A percentile compares a stretch with the other conserved stretches of the same genome.
These are phyloP conservation scores for Obba rivulosa DNA, from an alignment of 768 basidiomycete species.

Conservation along the genomic window DNA sequence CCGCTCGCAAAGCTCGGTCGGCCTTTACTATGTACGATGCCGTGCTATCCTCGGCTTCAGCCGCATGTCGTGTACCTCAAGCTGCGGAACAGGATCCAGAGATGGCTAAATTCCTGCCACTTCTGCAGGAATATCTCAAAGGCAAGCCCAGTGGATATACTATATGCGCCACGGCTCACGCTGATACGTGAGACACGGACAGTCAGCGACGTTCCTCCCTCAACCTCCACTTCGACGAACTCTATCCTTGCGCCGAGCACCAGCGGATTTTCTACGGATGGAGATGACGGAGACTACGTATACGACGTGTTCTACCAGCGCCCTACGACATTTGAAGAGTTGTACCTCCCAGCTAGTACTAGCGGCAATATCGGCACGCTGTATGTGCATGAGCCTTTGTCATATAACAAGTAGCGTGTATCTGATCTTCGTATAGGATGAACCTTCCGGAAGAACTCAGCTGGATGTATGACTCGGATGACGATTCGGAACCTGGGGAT, in stretches of 20 bases:
- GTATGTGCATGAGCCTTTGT: conserved; percentile 35
- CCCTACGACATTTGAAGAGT: conserved; percentile 53
- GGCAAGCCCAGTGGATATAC: conserved; percentile 37
- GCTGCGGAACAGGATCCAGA: conserved; percentile 40
- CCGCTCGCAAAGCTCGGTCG: conserved; percentile 27
- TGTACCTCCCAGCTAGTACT: conserved; percentile 39
- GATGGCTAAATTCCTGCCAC: conserved; percentile 72
- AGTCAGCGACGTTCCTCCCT: conserved; percentile 28
- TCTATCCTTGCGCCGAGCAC: conserved; percentile 4
- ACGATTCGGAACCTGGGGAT: conserved; percentile 59
- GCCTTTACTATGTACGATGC: conserved; percentile 68
- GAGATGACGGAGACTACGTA: conserved; percentile 58
- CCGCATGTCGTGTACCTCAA: conserved; percentile 1
- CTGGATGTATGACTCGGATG: conserved; percentile 43
- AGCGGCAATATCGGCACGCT: conserved; percentile 56
- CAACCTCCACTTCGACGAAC: conserved; percentile 3
- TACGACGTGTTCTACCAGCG: conserved; percentile 82
- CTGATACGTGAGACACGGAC: neutral
- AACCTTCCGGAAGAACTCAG: conserved; percentile 56
- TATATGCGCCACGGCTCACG: no score
- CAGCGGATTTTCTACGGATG: neutral
- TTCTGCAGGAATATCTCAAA: conserved; percentile 71
- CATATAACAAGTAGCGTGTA: neutral
- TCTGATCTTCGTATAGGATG: conserved; percentile 34
- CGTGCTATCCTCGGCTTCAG: conserved; percentile 24